These are phyloP conservation scores for Galium porrigens DNA, from an alignment of 305 asterid species.

Conservation along the genomic window DNA sequence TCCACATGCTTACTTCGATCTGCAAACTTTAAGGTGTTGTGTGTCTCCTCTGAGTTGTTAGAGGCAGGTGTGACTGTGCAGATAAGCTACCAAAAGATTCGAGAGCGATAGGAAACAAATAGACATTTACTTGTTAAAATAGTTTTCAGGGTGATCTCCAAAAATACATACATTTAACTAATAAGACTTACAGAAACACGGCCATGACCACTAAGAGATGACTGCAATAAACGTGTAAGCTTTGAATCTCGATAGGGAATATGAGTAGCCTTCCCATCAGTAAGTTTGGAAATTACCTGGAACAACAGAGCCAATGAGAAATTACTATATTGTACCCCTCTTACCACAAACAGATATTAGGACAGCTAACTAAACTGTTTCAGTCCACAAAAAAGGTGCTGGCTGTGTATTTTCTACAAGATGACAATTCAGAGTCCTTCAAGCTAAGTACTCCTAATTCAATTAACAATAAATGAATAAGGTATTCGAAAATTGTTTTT, in stretches of 20 bases:
- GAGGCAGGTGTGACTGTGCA: constrained; percentile 84
- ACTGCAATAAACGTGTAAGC: constrained; percentile 67
- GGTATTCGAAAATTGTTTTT: too few species aligned
- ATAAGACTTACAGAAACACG: constrained; percentile 60
- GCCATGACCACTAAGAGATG: constrained; percentile 76
- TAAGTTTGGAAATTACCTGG: constrained; percentile 17
- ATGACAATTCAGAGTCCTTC: too few species aligned
- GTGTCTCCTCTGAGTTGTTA: constrained; percentile 59
- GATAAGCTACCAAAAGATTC: constrained; percentile 45
- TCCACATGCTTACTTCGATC: constrained; percentile 70
- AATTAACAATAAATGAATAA: too few species aligned
- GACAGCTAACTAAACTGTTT: too few species aligned
- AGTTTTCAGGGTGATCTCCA: not conserved
- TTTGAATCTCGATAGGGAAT: constrained; percentile 77
- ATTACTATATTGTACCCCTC: too few species aligned
- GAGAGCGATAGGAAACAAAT: constrained; percentile 7
- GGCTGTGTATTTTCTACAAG: too few species aligned
- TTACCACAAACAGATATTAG: too few species aligned
- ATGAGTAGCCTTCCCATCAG: constrained; percentile 70
- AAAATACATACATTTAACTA: not conserved
- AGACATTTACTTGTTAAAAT: constrained; percentile 1
- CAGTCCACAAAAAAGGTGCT: too few species aligned
- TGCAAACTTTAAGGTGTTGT: constrained; percentile 73
- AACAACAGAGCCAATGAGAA: too few species aligned
- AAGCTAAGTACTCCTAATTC: too few species aligned